Conservation (phyloP, 805 yeast genomes). For the Yamadazyma sp. region DNA sequence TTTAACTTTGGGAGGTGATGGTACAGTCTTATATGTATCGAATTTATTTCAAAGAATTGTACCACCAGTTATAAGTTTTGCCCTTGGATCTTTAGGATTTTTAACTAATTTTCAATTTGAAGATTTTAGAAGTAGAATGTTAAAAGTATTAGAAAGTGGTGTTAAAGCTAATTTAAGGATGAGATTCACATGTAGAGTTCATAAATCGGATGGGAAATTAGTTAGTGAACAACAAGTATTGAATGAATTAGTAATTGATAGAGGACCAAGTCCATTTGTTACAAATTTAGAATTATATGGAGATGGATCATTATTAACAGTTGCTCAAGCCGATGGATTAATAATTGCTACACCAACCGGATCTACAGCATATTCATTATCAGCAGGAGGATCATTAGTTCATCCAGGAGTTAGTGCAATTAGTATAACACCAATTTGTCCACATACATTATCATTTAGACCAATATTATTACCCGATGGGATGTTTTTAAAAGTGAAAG, state of each 20-base stretch:
- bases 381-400: constrained; percentile 94
- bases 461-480: constrained; percentile 92
- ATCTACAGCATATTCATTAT: constrained; percentile 90
- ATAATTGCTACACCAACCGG: constrained; percentile 95
- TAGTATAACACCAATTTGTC: constrained; percentile 92
- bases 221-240: constrained; percentile 72
- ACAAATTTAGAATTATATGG: constrained; percentile 89
- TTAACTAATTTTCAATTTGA: constrained; percentile 79
- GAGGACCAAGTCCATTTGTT: constrained; percentile 93
- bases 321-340: constrained; percentile 92
- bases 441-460: constrained; percentile 89
- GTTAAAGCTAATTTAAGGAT: constrained; percentile 75
- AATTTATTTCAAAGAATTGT: constrained; percentile 43
- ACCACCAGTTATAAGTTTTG: constrained; percentile 46
- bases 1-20: constrained; percentile 46
- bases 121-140: constrained; percentile 58
- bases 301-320: constrained; percentile 78
- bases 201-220: constrained; percentile 48
- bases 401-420: constrained; percentile 94
- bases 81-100: constrained; percentile 43
- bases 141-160: constrained; percentile 61
- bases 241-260: constrained; percentile 85
- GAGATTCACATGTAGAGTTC: constrained; percentile 82
- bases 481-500: constrained; percentile 79
- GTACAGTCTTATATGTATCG: constrained; percentile 43